Evolutionary conservation across 768 basidiomycete species (phyloP), one percentile per base, ranked within the genome.

Genomic region (Austroboletus eburneus): DNA sequence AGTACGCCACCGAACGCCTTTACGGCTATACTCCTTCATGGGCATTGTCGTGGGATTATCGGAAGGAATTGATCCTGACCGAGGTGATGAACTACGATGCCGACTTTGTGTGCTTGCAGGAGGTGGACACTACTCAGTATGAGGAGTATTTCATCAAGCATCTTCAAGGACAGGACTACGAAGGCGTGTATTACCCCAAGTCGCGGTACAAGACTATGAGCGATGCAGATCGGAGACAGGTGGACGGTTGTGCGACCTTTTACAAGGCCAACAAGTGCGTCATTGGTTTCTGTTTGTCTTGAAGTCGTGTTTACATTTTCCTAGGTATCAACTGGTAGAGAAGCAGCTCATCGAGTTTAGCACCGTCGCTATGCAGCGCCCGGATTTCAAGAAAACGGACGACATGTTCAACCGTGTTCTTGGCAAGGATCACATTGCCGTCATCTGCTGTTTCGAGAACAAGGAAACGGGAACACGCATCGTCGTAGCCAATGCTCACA

Each of bases 381-480:
- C 85, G 41, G 92, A 94, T 64, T 91, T 93, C 72, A 91, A 92
- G 75, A 92, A 93, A 71, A 95, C 92, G 16, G 93, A 98, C 60
- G 95, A 97, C 72, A 94, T 98, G 93, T 98, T 97, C 79, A 97
- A 97, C 62, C 91, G 96, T 25, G 92, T 98, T 45, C 79, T 97
- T 56, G 87, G 87, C 51, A 90, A 91, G 64, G 95, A 98, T 67
- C 82, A 97, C 61, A 89, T 98, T 53, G 92, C 92, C 38, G 81
- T 92, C 53, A 73, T 94, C 47, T 82, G 83, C 57, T 76, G 91
- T 24, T 75, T 98, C 61, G 96, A 99, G 72, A 86, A 87, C 68
- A 80, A 79, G 50, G 76, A 80, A 33, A 90, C 93, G 1, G 93
- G 93, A 34, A 84, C 92, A 12, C 83, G 95, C 14, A 70, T 96